Base-by-base conservation (phyloP, 2,329 filamentous ascomycete species). In the Pseudogymnoascus sp. region DNA sequence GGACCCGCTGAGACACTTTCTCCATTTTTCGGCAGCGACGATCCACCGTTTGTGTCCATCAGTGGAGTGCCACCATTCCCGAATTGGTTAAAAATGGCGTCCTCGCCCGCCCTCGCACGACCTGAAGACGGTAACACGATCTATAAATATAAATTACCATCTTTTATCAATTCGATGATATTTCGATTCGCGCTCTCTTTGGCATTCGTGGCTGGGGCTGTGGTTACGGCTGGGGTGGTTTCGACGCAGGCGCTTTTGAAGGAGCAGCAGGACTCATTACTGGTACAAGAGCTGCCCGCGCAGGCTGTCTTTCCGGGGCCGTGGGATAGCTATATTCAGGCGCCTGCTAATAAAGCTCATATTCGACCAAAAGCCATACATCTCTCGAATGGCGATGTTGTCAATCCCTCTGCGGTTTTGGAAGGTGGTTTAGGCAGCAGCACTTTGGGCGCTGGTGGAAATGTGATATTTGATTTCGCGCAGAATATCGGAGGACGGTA, bases 401-500 rank as follows among this genome's bases (percentile, higher is more conserved):
- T 66, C 1, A 69, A 66, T 1, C 42, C 63, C 14, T 36, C 62
- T 5, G 63, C 65, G 8, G 60, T 69, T 18, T 16, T 68, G 31
- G 63, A 65, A 64, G 68, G 63, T 1, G 61, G 61, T 11, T n/a
- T 36, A n/a, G 18, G 42, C 8, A 36, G 18, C 34, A 37, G 18
- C 36, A 63, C 46, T 34, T 65, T 72, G 21, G 63, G 66, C 34
- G 62, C 71, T 74, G 64, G 75, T 18, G 74, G 73, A 12, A 66
- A 73, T 46, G 66, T 77, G 63, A 77, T 74, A 5, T 71, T 76
- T 53, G 75, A 76, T 62, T 78, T 78, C 64, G 70, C 65, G 3
- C 73, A 78, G 69, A 78, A 78, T 62, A 76, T 77, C 64, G 72
- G 70, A 49, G 76, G 77, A 59, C 70, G 74, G 76, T 77, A 68